Conservation (phyloP, 108 stramenopile genomes). For the Craspedostauros australis region DNA sequence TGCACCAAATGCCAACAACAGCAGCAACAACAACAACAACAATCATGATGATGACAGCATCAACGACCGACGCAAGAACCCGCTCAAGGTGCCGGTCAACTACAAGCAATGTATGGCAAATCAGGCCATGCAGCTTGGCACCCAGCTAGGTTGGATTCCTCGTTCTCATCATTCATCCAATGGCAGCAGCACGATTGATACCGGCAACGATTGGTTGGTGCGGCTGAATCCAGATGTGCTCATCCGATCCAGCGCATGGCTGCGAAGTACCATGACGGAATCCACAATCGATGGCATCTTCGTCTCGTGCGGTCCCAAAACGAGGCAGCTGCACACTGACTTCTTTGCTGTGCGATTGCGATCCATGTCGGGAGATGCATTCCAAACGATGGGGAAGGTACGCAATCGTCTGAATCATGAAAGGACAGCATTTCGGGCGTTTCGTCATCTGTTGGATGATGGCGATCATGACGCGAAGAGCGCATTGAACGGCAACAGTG, state of each 20-base stretch:
- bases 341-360: conserved; percentile 8
- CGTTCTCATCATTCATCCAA: not conserved
- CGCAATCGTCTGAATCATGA: no score
- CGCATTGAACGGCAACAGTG: no score
- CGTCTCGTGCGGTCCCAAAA: no score
- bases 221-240: conserved; percentile 18
- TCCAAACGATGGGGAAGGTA: no score
- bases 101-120: no score
- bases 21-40: not conserved
- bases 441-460: no score
- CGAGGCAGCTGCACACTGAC: conserved; percentile 12
- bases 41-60: not conserved
- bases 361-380: no score
- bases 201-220: conserved; percentile 13
- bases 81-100: no score
- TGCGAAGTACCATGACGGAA: not conserved
- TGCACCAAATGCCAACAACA: not conserved
- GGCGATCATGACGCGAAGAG: no score
- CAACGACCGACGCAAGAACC: no score
- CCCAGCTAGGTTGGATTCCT: conserved; percentile 3
- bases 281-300: not conserved
- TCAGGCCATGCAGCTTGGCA: no score
- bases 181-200: not conserved
- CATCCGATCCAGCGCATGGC: conserved; percentile 2
- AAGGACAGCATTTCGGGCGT: no score